Base-by-base conservation (phyloP, 140 eudicot species). In the Flaveria floridana region DNA sequence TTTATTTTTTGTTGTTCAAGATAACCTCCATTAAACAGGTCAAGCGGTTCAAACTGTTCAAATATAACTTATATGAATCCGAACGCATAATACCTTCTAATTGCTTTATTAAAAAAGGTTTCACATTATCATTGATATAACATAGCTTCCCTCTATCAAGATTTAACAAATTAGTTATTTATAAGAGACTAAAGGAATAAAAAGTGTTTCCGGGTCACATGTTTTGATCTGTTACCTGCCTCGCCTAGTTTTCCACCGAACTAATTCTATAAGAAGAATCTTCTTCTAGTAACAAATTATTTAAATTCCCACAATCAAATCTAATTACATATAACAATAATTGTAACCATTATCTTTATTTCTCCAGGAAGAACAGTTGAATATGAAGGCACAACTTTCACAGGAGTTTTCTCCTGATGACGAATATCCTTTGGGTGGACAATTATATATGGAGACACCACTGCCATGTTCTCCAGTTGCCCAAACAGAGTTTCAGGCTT, bases 331-430 rank as follows among this genome's bases (percentile, higher is more conserved):
- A 62, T 62, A 26, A 4, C 12, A 62, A 16, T 62, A 62, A 26
- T 62, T 62, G 16, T 64, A n/a, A 30, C 37, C 70, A 30, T 15
- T 5, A 62, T 64, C 47, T 65, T 20, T 51, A 46, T 71, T 76
- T 59, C 18, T 82, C 65, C 80, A 90, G 91, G 96, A 88, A 63
- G 91, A 88, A 77, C 53, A 85, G 71, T 76, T 71, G 52, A 61
- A 77, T 76, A 87, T 87, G 67, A 84, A 68, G 75, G 70, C 72
- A 48, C 91, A 84, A 77, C 84, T 90, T 44, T 58, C 84, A 77
- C 78, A 85, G 69, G 82, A 87, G 65, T 87, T 90, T 80, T 75
- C 86, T 50, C 91, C 96, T 52, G 96, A 90, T 58, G 95, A 90
- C 44, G 88, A 86, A 26, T 90, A 83, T 84, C 88, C 91, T 13